phyloP scores from a whole-genome alignment of 805 yeast genomes.

The Tetrapisispora fleetii region DNA sequence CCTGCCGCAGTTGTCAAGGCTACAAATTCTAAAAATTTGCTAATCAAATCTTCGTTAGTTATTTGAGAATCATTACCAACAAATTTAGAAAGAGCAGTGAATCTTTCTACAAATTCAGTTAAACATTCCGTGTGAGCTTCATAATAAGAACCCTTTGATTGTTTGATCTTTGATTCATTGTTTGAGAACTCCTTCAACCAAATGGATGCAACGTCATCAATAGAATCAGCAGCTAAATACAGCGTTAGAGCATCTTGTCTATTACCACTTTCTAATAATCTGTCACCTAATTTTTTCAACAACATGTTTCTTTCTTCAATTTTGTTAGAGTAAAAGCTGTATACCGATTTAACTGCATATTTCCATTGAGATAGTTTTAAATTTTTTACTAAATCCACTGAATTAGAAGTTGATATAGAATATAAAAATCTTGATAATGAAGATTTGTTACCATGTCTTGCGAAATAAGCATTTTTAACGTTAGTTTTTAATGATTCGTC shows the following conservation, averaged over 20 bases:
- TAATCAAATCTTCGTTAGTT: conserved; percentile 28
- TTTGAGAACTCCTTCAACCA: conserved; percentile 73
- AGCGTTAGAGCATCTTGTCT: conserved; percentile 71
- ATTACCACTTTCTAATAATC: conserved; percentile 44
- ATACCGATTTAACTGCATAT: conserved; percentile 60
- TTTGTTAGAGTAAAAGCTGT: conserved; percentile 41
- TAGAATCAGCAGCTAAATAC: conserved; percentile 70
- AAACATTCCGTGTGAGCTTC: conserved; percentile 80
- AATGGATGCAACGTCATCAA: conserved; percentile 66
- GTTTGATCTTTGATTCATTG: conserved; percentile 33
- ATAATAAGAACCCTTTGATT: conserved; percentile 46
- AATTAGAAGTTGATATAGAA: conserved; percentile 45
- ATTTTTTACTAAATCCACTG: conserved; percentile 64
- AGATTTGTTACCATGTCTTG: conserved; percentile 38
- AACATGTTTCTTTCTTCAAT: conserved; percentile 42
- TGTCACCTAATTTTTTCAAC: conserved; percentile 65
- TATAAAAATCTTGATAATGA: conserved; percentile 67
- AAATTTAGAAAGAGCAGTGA: conserved; percentile 45
- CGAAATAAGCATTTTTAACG: conserved; percentile 65
- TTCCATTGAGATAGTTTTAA: conserved; percentile 78
- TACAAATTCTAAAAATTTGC: conserved; percentile 71
- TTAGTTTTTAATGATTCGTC: conserved; percentile 48
- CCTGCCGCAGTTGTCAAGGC: conserved; percentile 73
- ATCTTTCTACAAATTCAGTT: conserved; percentile 73
- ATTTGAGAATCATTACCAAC: conserved; percentile 16